These are phyloP conservation scores for Blastobotrys elegans DNA, from an alignment of 1,139 yeast species.

Conservation along the genomic window DNA sequence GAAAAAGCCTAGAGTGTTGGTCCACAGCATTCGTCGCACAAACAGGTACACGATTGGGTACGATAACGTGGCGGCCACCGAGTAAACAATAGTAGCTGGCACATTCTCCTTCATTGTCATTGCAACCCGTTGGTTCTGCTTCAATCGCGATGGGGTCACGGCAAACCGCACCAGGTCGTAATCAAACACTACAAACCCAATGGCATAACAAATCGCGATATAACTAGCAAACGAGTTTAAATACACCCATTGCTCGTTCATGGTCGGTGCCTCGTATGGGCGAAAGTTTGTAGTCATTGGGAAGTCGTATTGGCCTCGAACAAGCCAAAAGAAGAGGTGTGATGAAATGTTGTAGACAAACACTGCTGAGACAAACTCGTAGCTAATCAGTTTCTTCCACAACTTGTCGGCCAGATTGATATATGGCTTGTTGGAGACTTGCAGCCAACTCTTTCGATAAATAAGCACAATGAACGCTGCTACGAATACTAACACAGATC, in stretches of 20 bases:
- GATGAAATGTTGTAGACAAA: conserved; percentile 42
- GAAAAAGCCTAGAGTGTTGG: conserved; percentile 30
- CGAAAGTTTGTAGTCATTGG: conserved; percentile 26
- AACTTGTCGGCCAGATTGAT: conserved; percentile 28
- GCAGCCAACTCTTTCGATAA: conserved; percentile 29
- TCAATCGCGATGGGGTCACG: conserved; percentile 32
- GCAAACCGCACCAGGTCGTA: conserved; percentile 54
- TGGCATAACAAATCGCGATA: conserved; percentile 46
- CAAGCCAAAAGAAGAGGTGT: conserved; percentile 34
- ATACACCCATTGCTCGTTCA: conserved; percentile 60
- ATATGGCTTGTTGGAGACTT: conserved; percentile 17
- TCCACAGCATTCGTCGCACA: conserved; percentile 45
- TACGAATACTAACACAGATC: conserved; percentile 22
- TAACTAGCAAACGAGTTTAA: conserved; percentile 42
- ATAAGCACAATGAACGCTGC: conserved; percentile 27
- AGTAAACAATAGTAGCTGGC: conserved; percentile 39
- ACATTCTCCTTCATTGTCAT: conserved; percentile 35
- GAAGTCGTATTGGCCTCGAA: conserved; percentile 32
- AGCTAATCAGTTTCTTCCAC: conserved; percentile 41
- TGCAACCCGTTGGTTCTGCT: conserved; percentile 23
- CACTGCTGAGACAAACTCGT: conserved; percentile 37
- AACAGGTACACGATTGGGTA: conserved; percentile 42
- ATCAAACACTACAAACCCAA: conserved; percentile 53
- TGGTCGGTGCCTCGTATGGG: conserved; percentile 46
- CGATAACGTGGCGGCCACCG: conserved; percentile 31